These are phyloP conservation scores for Golubevia pallescens DNA, from an alignment of 1,284 basidiomycete genomes.

Conservation along the genomic window DNA sequence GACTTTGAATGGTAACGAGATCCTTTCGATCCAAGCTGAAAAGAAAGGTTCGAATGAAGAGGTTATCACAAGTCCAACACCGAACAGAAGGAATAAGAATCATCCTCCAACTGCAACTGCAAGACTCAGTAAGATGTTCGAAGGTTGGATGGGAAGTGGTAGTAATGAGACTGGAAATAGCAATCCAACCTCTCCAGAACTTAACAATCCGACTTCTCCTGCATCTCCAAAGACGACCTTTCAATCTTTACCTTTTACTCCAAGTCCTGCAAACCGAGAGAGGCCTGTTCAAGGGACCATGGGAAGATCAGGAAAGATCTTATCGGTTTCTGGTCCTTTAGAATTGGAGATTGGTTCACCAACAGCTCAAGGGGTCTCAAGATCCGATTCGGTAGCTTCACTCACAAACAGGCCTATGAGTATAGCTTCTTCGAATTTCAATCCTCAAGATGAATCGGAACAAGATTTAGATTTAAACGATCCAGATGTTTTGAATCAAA, in stretches of 20 bases:
- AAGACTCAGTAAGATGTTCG: slow-evolving; percentile 45
- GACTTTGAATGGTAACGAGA: slow-evolving; percentile 11
- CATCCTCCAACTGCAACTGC: slow-evolving; percentile 26
- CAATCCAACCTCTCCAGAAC: slow-evolving; percentile 19
- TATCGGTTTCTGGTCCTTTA: slow-evolving; percentile 41
- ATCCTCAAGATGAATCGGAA: slow-evolving; percentile 35
- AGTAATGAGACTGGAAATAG: no score
- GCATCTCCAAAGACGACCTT: neutral
- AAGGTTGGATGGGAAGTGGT: slow-evolving; percentile 38
- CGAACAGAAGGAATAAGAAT: slow-evolving; percentile 21
- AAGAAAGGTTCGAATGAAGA: neutral
- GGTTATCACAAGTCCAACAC: slow-evolving; percentile 2
- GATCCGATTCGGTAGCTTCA: neutral
- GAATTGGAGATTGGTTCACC: slow-evolving; percentile 23
- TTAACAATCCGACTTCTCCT: neutral
- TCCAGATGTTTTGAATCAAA: slow-evolving; percentile 17
- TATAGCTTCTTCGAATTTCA: slow-evolving; percentile 70
- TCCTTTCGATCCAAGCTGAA: slow-evolving; percentile 9
- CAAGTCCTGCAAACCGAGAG: neutral
- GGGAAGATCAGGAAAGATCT: slow-evolving; percentile 23
- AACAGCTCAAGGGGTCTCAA: neutral
- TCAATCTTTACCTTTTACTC: slow-evolving; percentile 10
- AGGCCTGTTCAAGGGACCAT: slow-evolving; percentile 19
- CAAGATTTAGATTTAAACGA: neutral
- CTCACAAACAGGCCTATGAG: slow-evolving; percentile 54